phyloP scores from a whole-genome alignment of 352 stramenopile genomes.

The Phytophthora lateralis region DNA sequence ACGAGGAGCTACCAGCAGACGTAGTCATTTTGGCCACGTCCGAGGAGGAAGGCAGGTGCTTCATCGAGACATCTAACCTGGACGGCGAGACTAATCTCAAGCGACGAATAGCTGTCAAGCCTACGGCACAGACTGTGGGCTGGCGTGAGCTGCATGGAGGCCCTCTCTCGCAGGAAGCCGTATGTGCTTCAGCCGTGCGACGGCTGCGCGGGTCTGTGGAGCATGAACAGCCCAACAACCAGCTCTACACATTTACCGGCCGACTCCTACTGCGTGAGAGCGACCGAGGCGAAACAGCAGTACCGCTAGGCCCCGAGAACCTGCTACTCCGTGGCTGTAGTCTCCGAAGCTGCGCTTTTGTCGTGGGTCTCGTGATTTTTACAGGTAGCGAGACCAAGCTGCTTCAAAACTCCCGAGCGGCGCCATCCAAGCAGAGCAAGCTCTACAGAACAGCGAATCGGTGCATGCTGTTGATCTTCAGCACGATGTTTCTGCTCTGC shows the following conservation, averaged over 20 bases:
- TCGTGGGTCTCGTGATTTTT: constrained; percentile 93
- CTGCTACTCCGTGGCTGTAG: constrained; percentile 93
- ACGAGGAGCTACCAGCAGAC: constrained; percentile 89
- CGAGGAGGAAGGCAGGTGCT: constrained; percentile 73
- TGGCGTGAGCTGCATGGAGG: constrained; percentile 37
- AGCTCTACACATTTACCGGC: constrained; percentile 78
- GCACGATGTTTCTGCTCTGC: constrained; percentile 69
- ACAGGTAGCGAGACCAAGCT: constrained; percentile 90
- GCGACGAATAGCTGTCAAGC: constrained; percentile 52
- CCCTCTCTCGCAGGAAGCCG: constrained; percentile 35
- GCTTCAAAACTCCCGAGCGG: constrained; percentile 72
- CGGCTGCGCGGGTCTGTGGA: constrained; percentile 52
- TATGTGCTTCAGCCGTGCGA: constrained; percentile 36
- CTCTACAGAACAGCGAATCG: constrained; percentile 82
- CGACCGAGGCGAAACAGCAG: constrained; percentile 24
- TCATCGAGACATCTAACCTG: constrained; percentile 87
- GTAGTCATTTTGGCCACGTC: constrained; percentile 85
- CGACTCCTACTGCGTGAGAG: constrained; percentile 45
- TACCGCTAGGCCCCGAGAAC: constrained; percentile 71
- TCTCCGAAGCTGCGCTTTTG: constrained; percentile 95
- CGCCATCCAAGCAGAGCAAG: constrained; percentile 88
- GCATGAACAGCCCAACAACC: constrained; percentile 84
- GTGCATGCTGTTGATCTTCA: constrained; percentile 80
- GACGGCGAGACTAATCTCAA: constrained; percentile 93
- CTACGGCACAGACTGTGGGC: constrained; percentile 40